Percentiles rank a stretch among this genome's conserved stretches.
Conservation (phyloP, 2,329 filamentous ascomycete species). For the Blastomyces silverae region DNA sequence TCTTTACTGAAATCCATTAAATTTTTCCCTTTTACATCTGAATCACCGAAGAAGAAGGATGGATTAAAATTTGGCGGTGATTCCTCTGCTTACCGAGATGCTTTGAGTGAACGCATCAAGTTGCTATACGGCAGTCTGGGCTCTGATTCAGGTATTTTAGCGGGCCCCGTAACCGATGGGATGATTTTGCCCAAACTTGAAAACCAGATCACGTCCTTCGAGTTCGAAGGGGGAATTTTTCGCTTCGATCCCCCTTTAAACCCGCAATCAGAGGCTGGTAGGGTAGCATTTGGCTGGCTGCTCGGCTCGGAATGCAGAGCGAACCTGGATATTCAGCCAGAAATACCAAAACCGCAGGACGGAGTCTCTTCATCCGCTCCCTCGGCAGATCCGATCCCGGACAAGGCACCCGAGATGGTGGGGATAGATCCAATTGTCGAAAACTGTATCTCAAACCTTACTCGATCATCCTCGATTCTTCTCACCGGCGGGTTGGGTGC, state of each 20-base stretch:
- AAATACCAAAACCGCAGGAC: slow-evolving; percentile 60
- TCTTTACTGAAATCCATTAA: slow-evolving; percentile 63
- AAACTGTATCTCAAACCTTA: slow-evolving; percentile 67
- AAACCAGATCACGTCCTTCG: slow-evolving; percentile 48
- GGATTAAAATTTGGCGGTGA: slow-evolving; percentile 83
- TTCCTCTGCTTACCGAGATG: slow-evolving; percentile 73
- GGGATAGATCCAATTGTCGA: slow-evolving; percentile 73
- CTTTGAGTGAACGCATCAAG: slow-evolving; percentile 61
- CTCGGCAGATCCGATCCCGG: slow-evolving; percentile 52
- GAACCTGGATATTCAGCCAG: slow-evolving; percentile 66
- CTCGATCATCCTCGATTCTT: slow-evolving; percentile 80
- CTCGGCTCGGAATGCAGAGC: slow-evolving; percentile 68
- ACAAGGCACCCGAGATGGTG: slow-evolving; percentile 58
- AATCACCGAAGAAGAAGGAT: slow-evolving; percentile 51
- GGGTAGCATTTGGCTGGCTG: slow-evolving; percentile 55
- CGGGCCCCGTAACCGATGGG: slow-evolving; percentile 83
- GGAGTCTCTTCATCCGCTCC: slow-evolving; percentile 34
- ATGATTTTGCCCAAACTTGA: slow-evolving; percentile 63
- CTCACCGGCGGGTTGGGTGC: slow-evolving; percentile 83
- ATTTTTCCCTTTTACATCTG: slow-evolving; percentile 68
- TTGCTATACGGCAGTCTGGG: slow-evolving; percentile 59
- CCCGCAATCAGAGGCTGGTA: slow-evolving; percentile 28
- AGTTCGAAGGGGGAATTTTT: slow-evolving; percentile 78
- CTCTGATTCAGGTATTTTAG: slow-evolving; percentile 58
- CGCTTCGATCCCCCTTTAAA: slow-evolving; percentile 61